Base-by-base conservation (phyloP, 176 grass and related monocot genomes). In the Coix lacrymajobi region DNA sequence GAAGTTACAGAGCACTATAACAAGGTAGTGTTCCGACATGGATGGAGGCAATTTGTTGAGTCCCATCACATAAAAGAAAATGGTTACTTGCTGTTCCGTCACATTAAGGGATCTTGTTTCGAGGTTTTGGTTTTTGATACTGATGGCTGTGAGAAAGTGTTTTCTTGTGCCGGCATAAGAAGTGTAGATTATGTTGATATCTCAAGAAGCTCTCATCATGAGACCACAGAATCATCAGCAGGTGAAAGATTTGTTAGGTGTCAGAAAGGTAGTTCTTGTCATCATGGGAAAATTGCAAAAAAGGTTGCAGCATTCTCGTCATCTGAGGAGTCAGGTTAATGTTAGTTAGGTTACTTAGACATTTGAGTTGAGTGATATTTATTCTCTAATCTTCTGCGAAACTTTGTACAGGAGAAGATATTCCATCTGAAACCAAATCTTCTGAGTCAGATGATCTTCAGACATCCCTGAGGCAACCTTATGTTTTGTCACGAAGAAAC, bases 31-130 rank as follows among this genome's bases (percentile, higher is more conserved):
- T 71, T 92, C 36, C 33, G 31, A 71, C 62, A 14, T 31, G 93
- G 93, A 29, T 96, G 93, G 83, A 71, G 49, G 19, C 26, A 62
- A 30, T 96, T 92, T 78, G 46, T 84, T 28, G n/a, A 67, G 38
- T 31, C n/a, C 32, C 77, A 92, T 54, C 8, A 65, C 45, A 85
- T 90, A 58, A 20, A 74, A 69, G 65, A 90, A 30, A 86, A 80
- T 48, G 72, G 88, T 25, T 38, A 39, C 11, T 10, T 95, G 62
- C 1, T 88, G 65, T 95, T 95, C 33, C 71, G 58, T 8, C 73
- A 84, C 9, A 30, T 74, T 16, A 80, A 64, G 13, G 11, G 67
- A 2, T 84, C 71, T 13, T n/a, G 8, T 43, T 96, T 88, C 48
- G 33, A 87, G 65, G 85, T 85, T 45, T 13, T 62, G 57, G 88